These are phyloP conservation scores for Neonothopanus nambi DNA, from an alignment of 1,284 basidiomycete genomes.

Conservation along the genomic window DNA sequence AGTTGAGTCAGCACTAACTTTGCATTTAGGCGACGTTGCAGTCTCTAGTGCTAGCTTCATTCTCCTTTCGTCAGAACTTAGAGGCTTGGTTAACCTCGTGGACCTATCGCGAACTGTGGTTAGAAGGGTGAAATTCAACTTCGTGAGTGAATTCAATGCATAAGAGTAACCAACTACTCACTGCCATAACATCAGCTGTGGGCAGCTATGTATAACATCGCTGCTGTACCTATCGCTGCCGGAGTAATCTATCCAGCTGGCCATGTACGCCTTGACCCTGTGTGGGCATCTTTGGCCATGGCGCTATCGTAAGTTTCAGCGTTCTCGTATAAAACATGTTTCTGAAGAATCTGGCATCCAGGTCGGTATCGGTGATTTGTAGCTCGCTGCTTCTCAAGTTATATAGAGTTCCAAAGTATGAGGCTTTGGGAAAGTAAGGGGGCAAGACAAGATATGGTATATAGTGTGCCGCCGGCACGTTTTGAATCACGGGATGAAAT, in stretches of 20 bases:
- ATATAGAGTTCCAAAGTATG: slow-evolving; percentile 37
- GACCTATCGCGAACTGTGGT: slow-evolving; percentile 66
- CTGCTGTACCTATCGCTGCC: slow-evolving; percentile 73
- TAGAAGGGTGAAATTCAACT: slow-evolving; percentile 71
- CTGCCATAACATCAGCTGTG: slow-evolving; percentile 47
- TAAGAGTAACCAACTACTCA: neutral
- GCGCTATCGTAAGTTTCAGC: slow-evolving; percentile 60
- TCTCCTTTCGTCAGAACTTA: slow-evolving; percentile 64
- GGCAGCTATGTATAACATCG: slow-evolving; percentile 68
- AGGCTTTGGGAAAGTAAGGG: too few relatives aligned
- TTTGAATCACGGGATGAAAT: too few relatives aligned
- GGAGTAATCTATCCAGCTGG: slow-evolving; percentile 73
- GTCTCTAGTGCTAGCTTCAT: slow-evolving; percentile 79
- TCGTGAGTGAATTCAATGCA: slow-evolving; percentile 43
- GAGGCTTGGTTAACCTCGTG: slow-evolving; percentile 56
- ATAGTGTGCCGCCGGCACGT: too few relatives aligned
- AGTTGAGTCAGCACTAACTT: slow-evolving; percentile 16
- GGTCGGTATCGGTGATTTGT: slow-evolving; percentile 61
- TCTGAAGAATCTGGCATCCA: slow-evolving; percentile 22
- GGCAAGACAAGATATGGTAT: too few relatives aligned
- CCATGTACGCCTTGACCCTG: slow-evolving; percentile 67
- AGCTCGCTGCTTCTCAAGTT: slow-evolving; percentile 57
- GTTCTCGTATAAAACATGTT: too few relatives aligned
- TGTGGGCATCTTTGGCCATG: slow-evolving; percentile 84
- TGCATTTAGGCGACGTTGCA: slow-evolving; percentile 55